Conservation (phyloP, 257 asterid genomes). For the Rehmannia glutinosa region DNA sequence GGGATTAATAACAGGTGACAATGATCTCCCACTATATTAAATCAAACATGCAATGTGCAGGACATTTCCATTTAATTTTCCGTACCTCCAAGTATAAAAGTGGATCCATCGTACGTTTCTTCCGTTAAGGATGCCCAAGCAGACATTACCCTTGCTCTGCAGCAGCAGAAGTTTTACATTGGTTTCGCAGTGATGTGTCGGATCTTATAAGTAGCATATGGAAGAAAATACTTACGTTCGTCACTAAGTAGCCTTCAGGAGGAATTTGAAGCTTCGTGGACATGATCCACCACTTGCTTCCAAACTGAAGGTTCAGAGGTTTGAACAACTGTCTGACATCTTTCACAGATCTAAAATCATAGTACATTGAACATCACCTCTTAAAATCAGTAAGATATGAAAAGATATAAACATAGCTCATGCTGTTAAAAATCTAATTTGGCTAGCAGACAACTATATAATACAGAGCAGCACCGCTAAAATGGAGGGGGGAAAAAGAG, state of each 20-base stretch:
- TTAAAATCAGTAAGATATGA: background rate
- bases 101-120: constrained; percentile 52
- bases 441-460: background rate
- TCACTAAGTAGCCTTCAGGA: constrained; percentile 68
- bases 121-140: constrained; percentile 78
- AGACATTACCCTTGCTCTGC: constrained; percentile 62
- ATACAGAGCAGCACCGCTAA: background rate
- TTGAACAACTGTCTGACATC: constrained; percentile 51
- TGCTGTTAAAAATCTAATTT: background rate
- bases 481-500: too few relatives aligned
- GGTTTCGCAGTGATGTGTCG: background rate
- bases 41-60: too few relatives aligned
- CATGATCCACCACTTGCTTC: constrained; percentile 66
- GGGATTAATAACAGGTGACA: too few relatives aligned
- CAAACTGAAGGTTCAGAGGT: constrained; percentile 56
- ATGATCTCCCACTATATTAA: background rate
- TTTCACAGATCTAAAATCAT: constrained; percentile 32
- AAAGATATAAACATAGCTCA: background rate
- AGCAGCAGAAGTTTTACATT: background rate
- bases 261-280: constrained; percentile 59
- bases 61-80: too few relatives aligned
- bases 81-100: constrained; percentile 72
- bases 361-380: background rate
- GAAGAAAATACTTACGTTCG: constrained; percentile 34
- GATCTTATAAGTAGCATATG: background rate